Evolutionary conservation across 306 rosid genomes (phyloP), one percentile per base, ranked within the genome.

Genomic region (Dryas octopetala): DNA sequence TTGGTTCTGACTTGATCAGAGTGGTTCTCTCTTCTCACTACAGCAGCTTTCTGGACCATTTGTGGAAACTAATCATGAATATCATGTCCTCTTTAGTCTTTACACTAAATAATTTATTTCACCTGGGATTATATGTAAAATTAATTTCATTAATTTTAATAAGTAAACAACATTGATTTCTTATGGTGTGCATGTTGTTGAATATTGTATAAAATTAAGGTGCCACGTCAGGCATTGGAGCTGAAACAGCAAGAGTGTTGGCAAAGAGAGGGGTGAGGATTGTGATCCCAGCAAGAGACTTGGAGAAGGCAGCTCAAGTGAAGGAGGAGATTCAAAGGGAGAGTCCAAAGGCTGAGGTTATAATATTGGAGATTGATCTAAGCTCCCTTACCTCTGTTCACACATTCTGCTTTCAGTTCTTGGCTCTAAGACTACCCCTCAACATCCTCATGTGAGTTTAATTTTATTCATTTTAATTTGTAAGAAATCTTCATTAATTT

Each of bases 251-350:
- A 0, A 89, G 97, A 67, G 97, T 89, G 50, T 75, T 95, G 55
- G 98, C 98, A 60, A 95, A 87, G 90, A 90, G 91, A 83, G 98
- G 98, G 17, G 91, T 90, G 71, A 90, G 91, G 71, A 85, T 95
- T 26, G 98, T 95, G 81, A 81, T 95, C 57, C 89, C 88, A 28
- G 98, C 97, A 2, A 92, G 98, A 69, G 95, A 91, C 82, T 44
- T 91, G 76, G 83, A 61, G 66, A 92, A 87, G 71, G 98, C 87
- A 8, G 85, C 45, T 48, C 81, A 89, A 84, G 88, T 92, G 40
- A 95, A 78, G 76, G 88, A 87, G 14, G 80, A 64, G 59, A 91
- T 95, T 46, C 84, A 64, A 73, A 81, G 83, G 62, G 97, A 95
- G 73, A 83, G 61, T 79, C 98, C 98, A 61, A 4, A 89, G 4